Percentiles rank a stretch among this genome's conserved stretches.
Evolutionary conservation across 345 rosid species (phyloP).

Genomic region (Theobroma cacao): DNA sequence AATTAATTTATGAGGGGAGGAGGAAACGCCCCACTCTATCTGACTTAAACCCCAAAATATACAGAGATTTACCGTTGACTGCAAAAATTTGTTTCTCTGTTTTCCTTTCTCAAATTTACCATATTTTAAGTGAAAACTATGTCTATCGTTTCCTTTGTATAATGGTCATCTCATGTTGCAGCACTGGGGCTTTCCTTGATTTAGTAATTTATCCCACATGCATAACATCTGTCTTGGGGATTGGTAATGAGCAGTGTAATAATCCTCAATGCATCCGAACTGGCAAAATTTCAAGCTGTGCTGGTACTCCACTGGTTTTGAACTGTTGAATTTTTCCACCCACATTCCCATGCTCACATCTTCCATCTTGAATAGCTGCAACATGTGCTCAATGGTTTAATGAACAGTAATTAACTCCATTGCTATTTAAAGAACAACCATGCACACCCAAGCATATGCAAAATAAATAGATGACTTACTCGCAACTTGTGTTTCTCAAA

Average conservation of each 20-base stretch:
- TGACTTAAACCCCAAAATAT: slow-evolving; percentile 2
- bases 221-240: slow-evolving; percentile 94
- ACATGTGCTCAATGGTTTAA: not conserved
- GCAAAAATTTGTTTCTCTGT: slow-evolving; percentile 15
- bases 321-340: slow-evolving; percentile 86
- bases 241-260: slow-evolving; percentile 93
- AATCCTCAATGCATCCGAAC: slow-evolving; percentile 87
- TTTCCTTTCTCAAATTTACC: not conserved
- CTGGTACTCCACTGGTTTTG: slow-evolving; percentile 66
- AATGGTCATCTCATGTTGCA: slow-evolving; percentile 88
- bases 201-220: slow-evolving; percentile 76
- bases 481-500: slow-evolving; percentile 73
- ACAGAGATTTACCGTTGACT: slow-evolving; percentile 14
- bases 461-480: slow-evolving; percentile 36
- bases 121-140: not conserved
- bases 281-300: slow-evolving; percentile 93
- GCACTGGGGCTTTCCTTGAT: slow-evolving; percentile 63
- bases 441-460: not conserved
- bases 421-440: not conserved
- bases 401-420: not conserved
- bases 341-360: slow-evolving; percentile 99
- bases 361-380: slow-evolving; percentile 97
- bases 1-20: not conserved
- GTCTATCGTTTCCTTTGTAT: not conserved
- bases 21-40: not conserved